Evolutionary conservation across 495 filamentous ascomycete species (phyloP), one percentile per base, ranked within the genome.

Genomic region (Evansstolkia leycettana): DNA sequence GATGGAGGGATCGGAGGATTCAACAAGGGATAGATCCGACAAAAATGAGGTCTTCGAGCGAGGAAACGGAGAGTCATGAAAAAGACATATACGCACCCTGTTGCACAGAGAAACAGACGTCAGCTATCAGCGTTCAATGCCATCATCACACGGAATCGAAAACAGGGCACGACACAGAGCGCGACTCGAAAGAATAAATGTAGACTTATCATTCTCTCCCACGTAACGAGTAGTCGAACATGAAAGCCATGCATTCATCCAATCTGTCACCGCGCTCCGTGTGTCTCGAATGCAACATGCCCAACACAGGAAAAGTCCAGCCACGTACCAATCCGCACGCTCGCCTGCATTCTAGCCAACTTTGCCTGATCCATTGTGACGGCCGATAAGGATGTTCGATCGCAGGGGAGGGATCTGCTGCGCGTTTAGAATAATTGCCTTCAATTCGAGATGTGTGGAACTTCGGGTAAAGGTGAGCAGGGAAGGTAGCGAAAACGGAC

Each of bases 311-410:
- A 23, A 15, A 34, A 40, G 29, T 42, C 7, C 29, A 19, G 10
- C 23, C 16, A 62, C 69, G 47, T 62, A 73, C 69, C 69, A 58
- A 67, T 73, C 51, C 67, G 67, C 48, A 67, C 69, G 45, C 62
- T 69, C 52, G 60, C 57, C 62, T 70, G 68, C 63, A 73, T 64
- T 45, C 54, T 64, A 51, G 67, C 67, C 51, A 73, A 56, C 65
- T 73, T 73, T 52, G 64, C 68, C 40, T 69, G 63, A 67, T 73
- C 69, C 69, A 73, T 72, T 37, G 41, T 67, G 57, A 51, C 47
- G 51, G 42, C 46, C 27, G 13, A 34, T 39, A 17, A 11, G 5
- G 29, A 32, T 17, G 7, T 12, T 12, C 18, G 31, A 17, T 1
- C 16, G 28, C 7, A 11, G 15, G 38, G 15, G 31, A 17, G 11